Evolutionary conservation across 1,284 basidiomycete genomes (phyloP).

Genomic region (Ustilago shanxiensis): DNA sequence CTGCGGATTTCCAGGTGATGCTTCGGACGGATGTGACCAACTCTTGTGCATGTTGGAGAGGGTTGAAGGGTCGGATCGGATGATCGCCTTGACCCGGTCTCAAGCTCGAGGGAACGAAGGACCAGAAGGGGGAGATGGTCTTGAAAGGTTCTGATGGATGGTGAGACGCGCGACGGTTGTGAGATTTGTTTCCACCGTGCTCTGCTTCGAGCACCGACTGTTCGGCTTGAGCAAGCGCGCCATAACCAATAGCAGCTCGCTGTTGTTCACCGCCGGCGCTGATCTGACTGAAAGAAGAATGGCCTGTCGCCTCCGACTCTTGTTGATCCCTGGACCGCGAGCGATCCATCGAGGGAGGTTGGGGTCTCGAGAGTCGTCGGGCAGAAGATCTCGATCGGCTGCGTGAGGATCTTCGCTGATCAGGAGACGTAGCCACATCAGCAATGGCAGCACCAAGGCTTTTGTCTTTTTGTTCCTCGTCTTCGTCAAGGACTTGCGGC

Average conservation of each 20-base stretch:
- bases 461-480: slow-evolving; percentile 23
- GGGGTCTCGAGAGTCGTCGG: slow-evolving; percentile 6
- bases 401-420: slow-evolving; percentile 10
- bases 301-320: slow-evolving; percentile 33
- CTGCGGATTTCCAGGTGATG: slow-evolving; percentile 55
- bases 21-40: slow-evolving; percentile 27
- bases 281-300: slow-evolving; percentile 41
- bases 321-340: slow-evolving; percentile 24
- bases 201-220: slow-evolving; percentile 39
- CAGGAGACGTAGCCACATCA: neutral
- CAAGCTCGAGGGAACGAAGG: slow-evolving; percentile 30
- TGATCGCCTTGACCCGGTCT: slow-evolving; percentile 45
- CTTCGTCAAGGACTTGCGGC: slow-evolving; percentile 12
- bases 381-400: slow-evolving; percentile 32
- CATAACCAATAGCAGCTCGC: slow-evolving; percentile 53
- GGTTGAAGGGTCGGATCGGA: slow-evolving; percentile 10
- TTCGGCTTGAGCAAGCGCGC: slow-evolving; percentile 59
- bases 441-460: slow-evolving; percentile 11
- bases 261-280: slow-evolving; percentile 36
- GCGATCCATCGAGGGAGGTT: slow-evolving; percentile 21
- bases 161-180: slow-evolving; percentile 34
- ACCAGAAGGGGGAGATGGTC: slow-evolving; percentile 44
- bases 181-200: slow-evolving; percentile 10
- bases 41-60: slow-evolving; percentile 21
- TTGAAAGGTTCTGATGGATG: slow-evolving; percentile 30